Percentiles rank a stretch among this genome's conserved stretches.
These are phyloP conservation scores for Phenoliferia sp. DNA, from an alignment of 1,284 basidiomycete species.

Conservation along the genomic window DNA sequence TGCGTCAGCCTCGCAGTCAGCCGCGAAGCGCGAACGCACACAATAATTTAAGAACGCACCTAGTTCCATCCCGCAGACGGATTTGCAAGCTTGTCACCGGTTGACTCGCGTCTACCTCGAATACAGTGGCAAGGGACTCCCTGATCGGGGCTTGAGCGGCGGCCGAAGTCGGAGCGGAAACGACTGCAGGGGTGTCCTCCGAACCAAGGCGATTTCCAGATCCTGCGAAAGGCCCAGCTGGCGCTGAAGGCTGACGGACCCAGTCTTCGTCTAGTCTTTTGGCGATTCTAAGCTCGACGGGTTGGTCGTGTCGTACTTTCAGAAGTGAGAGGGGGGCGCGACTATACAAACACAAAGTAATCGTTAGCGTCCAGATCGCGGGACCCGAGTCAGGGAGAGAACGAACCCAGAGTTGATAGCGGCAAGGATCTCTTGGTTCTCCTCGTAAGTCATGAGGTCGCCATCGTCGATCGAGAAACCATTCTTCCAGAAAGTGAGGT, in stretches of 20 bases:
- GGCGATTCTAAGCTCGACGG: conserved; percentile 76
- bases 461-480: conserved; percentile 93
- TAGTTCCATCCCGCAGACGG: conserved; percentile 83
- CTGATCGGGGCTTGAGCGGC: too few relatives aligned
- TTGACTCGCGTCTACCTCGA: conserved; percentile 72
- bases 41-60: conserved; percentile 47
- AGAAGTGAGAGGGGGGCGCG: conserved; percentile 73
- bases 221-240: conserved; percentile 60
- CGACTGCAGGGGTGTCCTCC: conserved; percentile 46
- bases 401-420: conserved; percentile 76
- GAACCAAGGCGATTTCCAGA: conserved; percentile 73
- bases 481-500: conserved; percentile 88
- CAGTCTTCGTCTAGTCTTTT: conserved; percentile 74
- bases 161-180: too few relatives aligned
- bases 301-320: conserved; percentile 72
- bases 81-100: conserved; percentile 91
- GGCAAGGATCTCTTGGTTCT: conserved; percentile 63
- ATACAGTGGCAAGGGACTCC: conserved; percentile 40
- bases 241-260: conserved; percentile 50
- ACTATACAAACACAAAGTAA: conserved; percentile 42
- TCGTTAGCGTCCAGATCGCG: background rate
- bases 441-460: conserved; percentile 75
- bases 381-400: conserved; percentile 15
- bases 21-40: background rate
- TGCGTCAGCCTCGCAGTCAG: conserved; percentile 37